Conservation (phyloP, 768 basidiomycete genomes). For the Boletus vermiculosoides region DNA sequence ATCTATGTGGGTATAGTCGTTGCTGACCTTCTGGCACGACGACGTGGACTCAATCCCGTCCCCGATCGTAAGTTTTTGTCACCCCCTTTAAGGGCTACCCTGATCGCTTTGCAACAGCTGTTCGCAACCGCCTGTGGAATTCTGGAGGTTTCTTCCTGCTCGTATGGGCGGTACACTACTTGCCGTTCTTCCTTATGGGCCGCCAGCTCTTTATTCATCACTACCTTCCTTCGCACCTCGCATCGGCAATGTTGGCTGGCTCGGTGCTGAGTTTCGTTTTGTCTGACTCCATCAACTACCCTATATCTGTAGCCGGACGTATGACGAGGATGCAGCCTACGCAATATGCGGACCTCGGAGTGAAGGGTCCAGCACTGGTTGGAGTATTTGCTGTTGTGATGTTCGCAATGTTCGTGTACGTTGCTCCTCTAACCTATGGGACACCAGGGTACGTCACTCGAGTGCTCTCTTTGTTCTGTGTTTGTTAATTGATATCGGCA, state of each 20-base stretch:
- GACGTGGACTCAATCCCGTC: constrained; percentile 82
- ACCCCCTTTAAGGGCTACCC: not conserved
- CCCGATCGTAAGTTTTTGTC: constrained; percentile 67
- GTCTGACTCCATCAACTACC: constrained; percentile 89
- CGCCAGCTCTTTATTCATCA: constrained; percentile 97
- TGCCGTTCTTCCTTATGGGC: constrained; percentile 97
- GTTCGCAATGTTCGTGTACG: constrained; percentile 66
- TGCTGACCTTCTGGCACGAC: constrained; percentile 86
- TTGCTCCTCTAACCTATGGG: constrained; percentile 92
- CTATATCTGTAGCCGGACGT: constrained; percentile 75
- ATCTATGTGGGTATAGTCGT: constrained; percentile 88
- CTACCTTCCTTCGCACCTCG: constrained; percentile 95
- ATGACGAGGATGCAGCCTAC: constrained; percentile 51
- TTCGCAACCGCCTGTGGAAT: constrained; percentile 93
- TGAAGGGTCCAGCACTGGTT: constrained; percentile 69
- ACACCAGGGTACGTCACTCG: constrained; percentile 77
- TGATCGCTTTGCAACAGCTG: constrained; percentile 49
- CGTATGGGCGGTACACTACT: constrained; percentile 93
- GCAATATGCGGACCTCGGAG: constrained; percentile 71
- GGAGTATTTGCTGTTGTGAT: constrained; percentile 57
- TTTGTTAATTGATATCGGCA: constrained; percentile 33
- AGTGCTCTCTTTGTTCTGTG: constrained; percentile 3
- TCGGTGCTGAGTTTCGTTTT: constrained; percentile 87
- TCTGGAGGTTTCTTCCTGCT: constrained; percentile 94
- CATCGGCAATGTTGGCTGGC: constrained; percentile 89